Percentiles rank a stretch among this genome's conserved stretches.
Evolutionary conservation across 129 eudicot species (phyloP).

Genomic region (Flaveria linearis): DNA sequence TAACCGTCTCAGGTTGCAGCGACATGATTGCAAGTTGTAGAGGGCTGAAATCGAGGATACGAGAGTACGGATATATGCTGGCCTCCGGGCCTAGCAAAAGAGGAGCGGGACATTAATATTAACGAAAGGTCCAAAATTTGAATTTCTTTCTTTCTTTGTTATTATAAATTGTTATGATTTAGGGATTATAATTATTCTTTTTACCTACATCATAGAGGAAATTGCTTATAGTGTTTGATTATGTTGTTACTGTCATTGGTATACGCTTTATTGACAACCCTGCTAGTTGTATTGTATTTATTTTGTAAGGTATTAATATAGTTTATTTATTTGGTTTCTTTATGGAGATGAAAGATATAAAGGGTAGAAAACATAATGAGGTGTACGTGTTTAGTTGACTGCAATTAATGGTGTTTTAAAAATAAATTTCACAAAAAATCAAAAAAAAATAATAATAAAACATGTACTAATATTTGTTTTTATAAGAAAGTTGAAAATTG

Average conservation of each 20-base stretch:
- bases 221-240: neutral
- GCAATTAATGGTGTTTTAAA: no score
- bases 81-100: conserved; percentile 5
- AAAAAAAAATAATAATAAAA: no score
- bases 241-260: neutral
- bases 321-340: neutral
- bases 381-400: no score
- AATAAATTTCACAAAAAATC: no score
- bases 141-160: neutral
- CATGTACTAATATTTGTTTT: neutral
- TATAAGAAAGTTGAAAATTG: neutral
- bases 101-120: neutral
- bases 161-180: neutral
- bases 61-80: neutral
- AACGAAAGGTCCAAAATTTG: neutral
- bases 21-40: neutral
- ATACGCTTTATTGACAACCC: neutral
- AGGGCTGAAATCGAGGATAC: neutral
- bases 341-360: neutral
- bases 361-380: no score
- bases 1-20: neutral
- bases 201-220: neutral
- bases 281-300: neutral
- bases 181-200: neutral
- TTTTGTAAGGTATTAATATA: neutral